Conservation (phyloP, 306 rosid species). For the Oemleria cerasiformis region DNA sequence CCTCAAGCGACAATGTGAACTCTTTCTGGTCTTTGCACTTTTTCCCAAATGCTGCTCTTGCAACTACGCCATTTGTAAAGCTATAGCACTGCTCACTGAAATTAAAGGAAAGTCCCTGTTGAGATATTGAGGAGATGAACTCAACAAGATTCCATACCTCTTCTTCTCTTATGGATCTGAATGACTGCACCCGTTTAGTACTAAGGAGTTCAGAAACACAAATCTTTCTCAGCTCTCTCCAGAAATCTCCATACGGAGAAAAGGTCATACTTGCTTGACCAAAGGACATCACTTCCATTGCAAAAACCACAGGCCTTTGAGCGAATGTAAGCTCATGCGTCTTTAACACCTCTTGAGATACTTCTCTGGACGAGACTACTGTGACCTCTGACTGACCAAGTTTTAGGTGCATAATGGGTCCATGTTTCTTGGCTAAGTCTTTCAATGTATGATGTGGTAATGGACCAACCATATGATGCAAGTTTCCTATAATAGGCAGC, state of each 20-base stretch:
- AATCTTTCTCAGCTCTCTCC: constrained; percentile 19
- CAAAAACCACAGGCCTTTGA: constrained; percentile 18
- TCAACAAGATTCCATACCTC: constrained; percentile 10
- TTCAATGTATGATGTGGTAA: constrained; percentile 3
- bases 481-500: constrained; percentile 19
- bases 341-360: not conserved
- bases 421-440: not conserved
- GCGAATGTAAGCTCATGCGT: constrained; percentile 13
- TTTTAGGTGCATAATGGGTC: constrained; percentile 10
- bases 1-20: not conserved
- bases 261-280: constrained; percentile 1
- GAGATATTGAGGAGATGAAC: not conserved
- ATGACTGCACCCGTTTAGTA: constrained; percentile 15
- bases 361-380: not conserved
- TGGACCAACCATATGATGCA: constrained; percentile 15
- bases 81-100: constrained; percentile 1
- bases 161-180: constrained; percentile 18
- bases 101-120: not conserved
- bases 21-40: constrained; percentile 18
- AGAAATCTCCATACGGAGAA: constrained; percentile 22
- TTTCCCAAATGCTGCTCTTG: constrained; percentile 23
- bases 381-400: not conserved
- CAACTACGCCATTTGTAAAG: not conserved
- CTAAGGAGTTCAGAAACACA: constrained; percentile 3
- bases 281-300: not conserved